These are phyloP conservation scores for Dissophora globulifera DNA, from an alignment of 192 early-diverging fungal species.

Conservation along the genomic window DNA sequence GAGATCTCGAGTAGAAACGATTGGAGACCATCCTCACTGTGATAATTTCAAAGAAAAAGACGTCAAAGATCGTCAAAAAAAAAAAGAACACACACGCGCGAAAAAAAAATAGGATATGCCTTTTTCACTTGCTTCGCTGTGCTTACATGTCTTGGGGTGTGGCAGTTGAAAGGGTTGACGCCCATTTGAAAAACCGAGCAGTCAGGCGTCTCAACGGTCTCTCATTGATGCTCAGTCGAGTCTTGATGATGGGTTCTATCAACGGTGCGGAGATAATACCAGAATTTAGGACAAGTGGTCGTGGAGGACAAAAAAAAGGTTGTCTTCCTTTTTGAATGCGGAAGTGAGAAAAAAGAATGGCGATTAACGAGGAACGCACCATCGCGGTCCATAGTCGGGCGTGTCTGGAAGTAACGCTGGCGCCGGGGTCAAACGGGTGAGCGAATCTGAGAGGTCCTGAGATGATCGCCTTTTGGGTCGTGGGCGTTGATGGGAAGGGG, in stretches of 20 bases:
- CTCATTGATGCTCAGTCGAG: conserved; percentile 45
- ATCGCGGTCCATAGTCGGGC: conserved; percentile 27
- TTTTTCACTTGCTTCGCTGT: background rate
- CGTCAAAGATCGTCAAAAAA: no score
- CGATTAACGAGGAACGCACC: conserved; percentile 5
- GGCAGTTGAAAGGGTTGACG: conserved; percentile 6
- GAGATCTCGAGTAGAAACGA: conserved; percentile 21
- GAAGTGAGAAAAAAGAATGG: background rate
- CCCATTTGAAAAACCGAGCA: conserved; percentile 32
- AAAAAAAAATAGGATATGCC: background rate
- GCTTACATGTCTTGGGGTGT: conserved; percentile 21
- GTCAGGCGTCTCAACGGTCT: conserved; percentile 29
- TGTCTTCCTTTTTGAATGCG: no score
- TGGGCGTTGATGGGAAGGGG: background rate
- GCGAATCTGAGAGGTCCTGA: no score
- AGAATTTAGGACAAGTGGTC: no score
- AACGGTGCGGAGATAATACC: no score
- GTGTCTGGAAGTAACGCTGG: no score
- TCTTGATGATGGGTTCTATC: conserved; percentile 32
- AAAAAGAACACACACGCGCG: background rate
- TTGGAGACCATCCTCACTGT: conserved; percentile 23
- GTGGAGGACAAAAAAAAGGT: background rate
- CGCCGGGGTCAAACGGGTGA: no score
- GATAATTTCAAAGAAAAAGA: no score
- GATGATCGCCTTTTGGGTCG: background rate